Evolutionary conservation across 2,329 filamentous ascomycete genomes (phyloP).

Genomic region (Colletotrichum filicis): DNA sequence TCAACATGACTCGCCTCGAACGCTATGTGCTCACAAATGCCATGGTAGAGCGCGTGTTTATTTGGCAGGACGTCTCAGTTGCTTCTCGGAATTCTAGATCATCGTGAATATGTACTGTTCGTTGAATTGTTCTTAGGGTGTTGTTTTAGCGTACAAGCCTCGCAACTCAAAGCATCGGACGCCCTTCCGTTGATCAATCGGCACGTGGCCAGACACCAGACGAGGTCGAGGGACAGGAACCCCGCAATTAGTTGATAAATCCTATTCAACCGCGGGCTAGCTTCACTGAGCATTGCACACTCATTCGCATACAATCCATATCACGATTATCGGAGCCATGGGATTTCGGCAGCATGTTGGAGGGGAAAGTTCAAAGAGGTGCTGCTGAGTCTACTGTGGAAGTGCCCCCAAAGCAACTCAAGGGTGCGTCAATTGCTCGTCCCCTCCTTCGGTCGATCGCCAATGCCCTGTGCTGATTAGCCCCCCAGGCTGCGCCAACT

Average conservation of each 20-base stretch:
- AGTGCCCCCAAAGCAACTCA: neutral
- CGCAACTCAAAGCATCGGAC: neutral
- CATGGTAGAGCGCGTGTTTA: neutral
- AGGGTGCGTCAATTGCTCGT: neutral
- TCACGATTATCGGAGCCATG: neutral
- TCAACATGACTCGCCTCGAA: neutral
- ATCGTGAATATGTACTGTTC: neutral
- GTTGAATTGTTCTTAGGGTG: neutral
- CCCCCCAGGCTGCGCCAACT: neutral
- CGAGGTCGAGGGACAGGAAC: neutral
- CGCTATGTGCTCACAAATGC: neutral
- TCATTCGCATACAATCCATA: neutral
- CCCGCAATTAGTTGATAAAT: neutral
- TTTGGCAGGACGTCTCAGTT: neutral
- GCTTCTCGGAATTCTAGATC: neutral
- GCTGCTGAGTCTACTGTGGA: neutral
- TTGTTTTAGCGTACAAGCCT: neutral
- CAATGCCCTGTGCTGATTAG: neutral
- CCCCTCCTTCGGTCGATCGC: neutral
- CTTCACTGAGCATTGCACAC: constrained; percentile 39
- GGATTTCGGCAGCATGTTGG: neutral
- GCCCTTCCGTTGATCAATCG: neutral
- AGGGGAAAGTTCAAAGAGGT: neutral
- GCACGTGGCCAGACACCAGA: neutral
- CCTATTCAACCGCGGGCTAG: neutral